A percentile compares a stretch with the other conserved stretches of the same genome.
These are phyloP conservation scores for Elsinoe perseae DNA, from an alignment of 2,329 filamentous ascomycete species.

Conservation along the genomic window DNA sequence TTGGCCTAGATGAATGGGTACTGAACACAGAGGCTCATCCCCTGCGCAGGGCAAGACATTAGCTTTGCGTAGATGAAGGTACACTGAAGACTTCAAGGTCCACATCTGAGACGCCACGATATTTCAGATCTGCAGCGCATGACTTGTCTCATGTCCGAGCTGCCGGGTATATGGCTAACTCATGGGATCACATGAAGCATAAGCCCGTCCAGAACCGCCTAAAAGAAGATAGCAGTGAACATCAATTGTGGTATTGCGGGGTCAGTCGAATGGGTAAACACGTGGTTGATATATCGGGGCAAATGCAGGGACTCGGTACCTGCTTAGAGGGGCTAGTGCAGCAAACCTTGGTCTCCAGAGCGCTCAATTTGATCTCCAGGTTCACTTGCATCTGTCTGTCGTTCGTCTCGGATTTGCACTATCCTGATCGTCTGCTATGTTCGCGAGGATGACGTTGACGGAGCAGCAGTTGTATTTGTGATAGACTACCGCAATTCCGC, in stretches of 20 bases:
- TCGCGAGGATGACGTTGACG: background rate
- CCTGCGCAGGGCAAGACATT: slow-evolving; percentile 5
- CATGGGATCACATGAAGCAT: background rate
- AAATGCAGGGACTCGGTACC: background rate
- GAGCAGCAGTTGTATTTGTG: too few species aligned
- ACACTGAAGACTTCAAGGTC: background rate
- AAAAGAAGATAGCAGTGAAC: background rate
- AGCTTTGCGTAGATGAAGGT: background rate
- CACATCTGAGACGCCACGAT: background rate
- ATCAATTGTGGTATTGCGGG: background rate
- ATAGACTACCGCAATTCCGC: too few species aligned
- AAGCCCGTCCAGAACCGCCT: background rate
- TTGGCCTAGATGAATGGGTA: slow-evolving; percentile 48
- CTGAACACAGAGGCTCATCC: slow-evolving; percentile 17
- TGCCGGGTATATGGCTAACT: background rate
- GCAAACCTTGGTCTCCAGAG: background rate
- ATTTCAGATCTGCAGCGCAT: background rate
- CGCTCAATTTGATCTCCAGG: background rate
- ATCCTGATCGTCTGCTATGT: background rate
- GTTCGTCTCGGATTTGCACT: background rate
- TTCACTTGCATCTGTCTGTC: background rate
- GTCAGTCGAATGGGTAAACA: background rate
- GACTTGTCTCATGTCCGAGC: background rate
- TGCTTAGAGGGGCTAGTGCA: background rate
- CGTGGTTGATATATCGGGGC: background rate